phyloP scores from a whole-genome alignment of 2,329 filamentous ascomycete species.

The Zymoseptoria brevis region DNA sequence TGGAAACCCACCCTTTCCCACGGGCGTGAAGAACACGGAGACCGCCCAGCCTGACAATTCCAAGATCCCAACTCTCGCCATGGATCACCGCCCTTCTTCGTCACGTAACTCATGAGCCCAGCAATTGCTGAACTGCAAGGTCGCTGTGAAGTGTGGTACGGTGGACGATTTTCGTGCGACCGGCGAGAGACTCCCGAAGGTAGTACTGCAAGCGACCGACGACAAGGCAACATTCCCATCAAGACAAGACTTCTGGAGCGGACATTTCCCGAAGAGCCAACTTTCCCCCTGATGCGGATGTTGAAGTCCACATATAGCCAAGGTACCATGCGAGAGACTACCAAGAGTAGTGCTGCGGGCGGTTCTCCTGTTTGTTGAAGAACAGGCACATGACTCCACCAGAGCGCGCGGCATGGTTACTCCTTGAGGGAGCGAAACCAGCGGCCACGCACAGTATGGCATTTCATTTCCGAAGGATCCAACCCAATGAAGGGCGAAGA shows the following conservation, averaged over 20 bases:
- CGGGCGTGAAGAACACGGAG: not conserved
- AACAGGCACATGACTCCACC: not conserved
- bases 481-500: not conserved
- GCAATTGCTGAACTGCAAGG: not conserved
- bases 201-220: not conserved
- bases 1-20: not conserved
- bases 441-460: too few relatives aligned
- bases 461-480: not conserved
- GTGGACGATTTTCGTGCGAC: not conserved
- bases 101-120: not conserved
- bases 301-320: not conserved
- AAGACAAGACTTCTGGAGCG: not conserved
- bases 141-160: not conserved
- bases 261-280: not conserved
- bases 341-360: not conserved
- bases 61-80: not conserved
- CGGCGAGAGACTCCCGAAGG: not conserved
- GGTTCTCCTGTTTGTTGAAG: not conserved
- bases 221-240: not conserved
- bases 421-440: not conserved
- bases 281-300: not conserved
- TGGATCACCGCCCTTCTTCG: not conserved
- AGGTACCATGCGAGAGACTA: not conserved
- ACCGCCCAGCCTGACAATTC: not conserved
- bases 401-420: not conserved